A percentile compares a stretch with the other conserved stretches of the same genome.
These are phyloP conservation scores for Hypericum androsaemum DNA, from an alignment of 345 rosid genomes.

Conservation along the genomic window DNA sequence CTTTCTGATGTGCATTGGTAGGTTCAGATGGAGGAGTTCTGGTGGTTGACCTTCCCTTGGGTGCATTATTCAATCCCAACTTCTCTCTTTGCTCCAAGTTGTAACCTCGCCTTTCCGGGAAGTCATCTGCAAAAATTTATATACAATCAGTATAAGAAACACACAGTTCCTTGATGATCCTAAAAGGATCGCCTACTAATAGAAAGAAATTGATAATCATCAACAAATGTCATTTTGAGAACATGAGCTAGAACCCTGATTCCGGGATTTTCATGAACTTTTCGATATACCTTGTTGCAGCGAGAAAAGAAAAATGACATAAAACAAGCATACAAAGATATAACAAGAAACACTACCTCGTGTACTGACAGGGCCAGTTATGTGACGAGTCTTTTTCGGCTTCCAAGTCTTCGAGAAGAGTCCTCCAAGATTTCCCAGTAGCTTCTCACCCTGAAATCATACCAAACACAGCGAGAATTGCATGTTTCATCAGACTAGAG, in stretches of 20 bases:
- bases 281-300: too few relatives aligned
- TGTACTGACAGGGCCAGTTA: constrained; percentile 56
- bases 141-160: neutral
- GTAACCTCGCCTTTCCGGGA: constrained; percentile 43
- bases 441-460: constrained; percentile 84
- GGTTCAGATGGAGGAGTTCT: constrained; percentile 41
- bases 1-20: constrained; percentile 57
- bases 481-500: neutral
- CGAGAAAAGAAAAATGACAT: neutral
- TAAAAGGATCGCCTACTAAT: neutral
- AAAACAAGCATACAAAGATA: neutral
- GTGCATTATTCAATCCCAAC: constrained; percentile 55
- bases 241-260: too few relatives aligned
- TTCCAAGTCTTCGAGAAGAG: constrained; percentile 88
- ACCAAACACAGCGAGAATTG: constrained; percentile 2
- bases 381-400: constrained; percentile 68
- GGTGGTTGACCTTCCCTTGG: constrained; percentile 34
- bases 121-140: constrained; percentile 38
- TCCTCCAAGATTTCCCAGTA: constrained; percentile 90
- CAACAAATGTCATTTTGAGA: too few relatives aligned
- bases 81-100: constrained; percentile 77
- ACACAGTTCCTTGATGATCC: too few relatives aligned
- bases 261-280: too few relatives aligned
- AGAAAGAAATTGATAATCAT: neutral
- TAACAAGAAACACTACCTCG: constrained; percentile 39